Evolutionary conservation across 2,329 filamentous ascomycete genomes (phyloP).

Genomic region (Coniochaeta sp.): DNA sequence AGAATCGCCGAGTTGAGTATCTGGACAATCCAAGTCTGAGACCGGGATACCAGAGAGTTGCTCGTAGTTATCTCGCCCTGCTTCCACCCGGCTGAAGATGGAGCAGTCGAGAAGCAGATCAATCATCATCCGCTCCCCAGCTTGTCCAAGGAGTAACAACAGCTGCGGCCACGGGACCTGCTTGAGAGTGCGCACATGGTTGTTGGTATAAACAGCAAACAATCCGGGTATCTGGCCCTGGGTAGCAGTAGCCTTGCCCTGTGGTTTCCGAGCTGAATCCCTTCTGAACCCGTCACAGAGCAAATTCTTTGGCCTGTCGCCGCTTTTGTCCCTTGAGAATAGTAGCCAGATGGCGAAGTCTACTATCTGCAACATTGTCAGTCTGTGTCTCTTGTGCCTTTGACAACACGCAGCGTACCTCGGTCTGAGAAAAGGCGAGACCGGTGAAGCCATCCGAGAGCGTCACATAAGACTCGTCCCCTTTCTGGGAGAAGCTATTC

Average conservation of each 20-base stretch:
- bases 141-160: conserved; percentile 64
- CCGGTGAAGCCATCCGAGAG: conserved; percentile 38
- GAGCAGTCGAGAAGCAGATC: conserved; percentile 71
- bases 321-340: conserved; percentile 52
- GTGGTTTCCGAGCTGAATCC: conserved; percentile 19
- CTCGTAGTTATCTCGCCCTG: conserved; percentile 58
- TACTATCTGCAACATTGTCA: conserved; percentile 48
- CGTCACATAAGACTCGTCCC: conserved; percentile 50
- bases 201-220: conserved; percentile 58
- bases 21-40: conserved; percentile 18
- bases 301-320: conserved; percentile 59
- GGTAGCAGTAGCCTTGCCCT: conserved; percentile 14
- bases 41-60: conserved; percentile 64
- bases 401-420: conserved; percentile 42
- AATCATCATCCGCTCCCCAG: conserved; percentile 71
- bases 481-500: conserved; percentile 53
- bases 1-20: conserved; percentile 9
- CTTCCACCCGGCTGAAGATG: conserved; percentile 60
- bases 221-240: conserved; percentile 56
- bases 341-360: conserved; percentile 73
- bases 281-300: conserved; percentile 78
- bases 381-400: not conserved
- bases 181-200: conserved; percentile 63
- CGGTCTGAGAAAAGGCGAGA: conserved; percentile 50
- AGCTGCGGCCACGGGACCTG: conserved; percentile 67